phyloP scores from a whole-genome alignment of 495 filamentous ascomycete species.

The Penicillium angulare region DNA sequence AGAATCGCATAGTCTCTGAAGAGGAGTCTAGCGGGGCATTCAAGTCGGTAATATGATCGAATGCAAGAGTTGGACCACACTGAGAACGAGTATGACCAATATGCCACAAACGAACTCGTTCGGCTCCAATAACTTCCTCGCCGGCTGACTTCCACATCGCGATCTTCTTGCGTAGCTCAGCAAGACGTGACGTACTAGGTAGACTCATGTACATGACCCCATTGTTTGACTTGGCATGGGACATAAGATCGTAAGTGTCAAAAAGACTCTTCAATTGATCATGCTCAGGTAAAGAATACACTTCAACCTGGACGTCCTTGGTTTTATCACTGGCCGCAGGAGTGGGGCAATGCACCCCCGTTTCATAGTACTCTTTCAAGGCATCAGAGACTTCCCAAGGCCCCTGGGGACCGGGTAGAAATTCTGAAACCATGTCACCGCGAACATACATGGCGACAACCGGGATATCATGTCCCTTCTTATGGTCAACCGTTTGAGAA shows the following conservation, averaged over 20 bases:
- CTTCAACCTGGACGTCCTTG: conserved; percentile 38
- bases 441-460: conserved; percentile 58
- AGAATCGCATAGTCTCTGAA: conserved; percentile 34
- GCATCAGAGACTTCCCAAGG: conserved; percentile 38
- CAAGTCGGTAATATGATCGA: conserved; percentile 38
- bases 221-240: conserved; percentile 36
- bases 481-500: conserved; percentile 37
- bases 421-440: conserved; percentile 45
- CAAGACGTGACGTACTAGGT: conserved; percentile 35
- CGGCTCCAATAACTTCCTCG: conserved; percentile 22
- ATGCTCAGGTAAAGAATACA: conserved; percentile 39
- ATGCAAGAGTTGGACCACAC: conserved; percentile 34
- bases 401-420: conserved; percentile 42
- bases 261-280: conserved; percentile 39
- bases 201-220: conserved; percentile 43
- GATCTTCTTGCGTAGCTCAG: conserved; percentile 45
- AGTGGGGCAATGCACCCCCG: conserved; percentile 19
- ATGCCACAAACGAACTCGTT: conserved; percentile 45
- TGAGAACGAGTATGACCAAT: conserved; percentile 39
- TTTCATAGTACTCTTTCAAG: conserved; percentile 41
- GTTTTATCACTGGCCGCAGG: conserved; percentile 12
- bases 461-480: conserved; percentile 57
- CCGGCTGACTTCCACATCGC: conserved; percentile 31
- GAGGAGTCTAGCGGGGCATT: conserved; percentile 32
- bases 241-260: conserved; percentile 47